A percentile compares a stretch with the other conserved stretches of the same genome.
phyloP scores from a whole-genome alignment of 345 rosid species.

The Salix suchowensis region DNA sequence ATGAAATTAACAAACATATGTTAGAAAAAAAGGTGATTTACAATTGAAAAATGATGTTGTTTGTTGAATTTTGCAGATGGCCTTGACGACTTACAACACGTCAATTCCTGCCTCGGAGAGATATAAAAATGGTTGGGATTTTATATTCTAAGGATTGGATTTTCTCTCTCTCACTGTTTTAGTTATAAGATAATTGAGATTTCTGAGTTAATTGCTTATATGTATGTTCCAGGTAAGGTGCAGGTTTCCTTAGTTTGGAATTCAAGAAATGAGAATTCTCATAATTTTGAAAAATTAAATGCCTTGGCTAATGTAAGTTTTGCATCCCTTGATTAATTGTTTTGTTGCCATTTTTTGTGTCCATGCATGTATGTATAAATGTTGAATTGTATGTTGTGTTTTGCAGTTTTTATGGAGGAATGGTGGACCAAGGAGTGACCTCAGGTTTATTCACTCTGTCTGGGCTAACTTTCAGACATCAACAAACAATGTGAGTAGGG shows the following conservation, averaged over 20 bases:
- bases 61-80: constrained; percentile 53
- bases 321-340: background rate
- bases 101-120: constrained; percentile 71
- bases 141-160: no score
- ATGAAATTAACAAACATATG: background rate
- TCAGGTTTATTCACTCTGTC: constrained; percentile 66
- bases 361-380: background rate
- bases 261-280: constrained; percentile 77
- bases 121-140: constrained; percentile 61
- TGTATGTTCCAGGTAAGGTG: constrained; percentile 56
- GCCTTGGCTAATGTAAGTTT: constrained; percentile 71
- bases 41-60: constrained; percentile 20
- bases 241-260: constrained; percentile 92
- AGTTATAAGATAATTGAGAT: background rate
- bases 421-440: constrained; percentile 63
- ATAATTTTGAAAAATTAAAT: constrained; percentile 55
- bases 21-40: background rate
- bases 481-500: constrained; percentile 69
- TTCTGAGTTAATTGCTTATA: constrained; percentile 4
- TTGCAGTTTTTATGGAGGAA: constrained; percentile 82
- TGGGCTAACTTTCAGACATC: constrained; percentile 99
- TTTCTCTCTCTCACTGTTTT: constrained; percentile 8
- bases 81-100: constrained; percentile 78
- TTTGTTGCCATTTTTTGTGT: background rate
- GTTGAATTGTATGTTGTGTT: constrained; percentile 10